Percentiles rank a stretch among this genome's conserved stretches.
phyloP scores from a whole-genome alignment of 345 rosid genomes.

The Salix viminalis region DNA sequence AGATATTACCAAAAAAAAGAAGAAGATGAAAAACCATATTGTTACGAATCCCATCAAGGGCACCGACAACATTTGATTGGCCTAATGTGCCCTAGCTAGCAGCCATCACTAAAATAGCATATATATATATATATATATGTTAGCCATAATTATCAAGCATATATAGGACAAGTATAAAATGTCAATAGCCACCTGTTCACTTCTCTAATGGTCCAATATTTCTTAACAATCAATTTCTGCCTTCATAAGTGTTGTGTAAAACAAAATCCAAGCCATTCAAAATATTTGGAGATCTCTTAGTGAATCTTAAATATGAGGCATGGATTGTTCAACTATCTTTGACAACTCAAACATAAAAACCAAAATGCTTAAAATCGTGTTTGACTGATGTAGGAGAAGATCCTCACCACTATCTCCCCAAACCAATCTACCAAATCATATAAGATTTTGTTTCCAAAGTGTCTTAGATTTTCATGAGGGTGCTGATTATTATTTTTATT shows the following conservation, averaged over 20 bases:
- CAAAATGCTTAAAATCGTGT: neutral
- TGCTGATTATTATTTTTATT: too few relatives aligned
- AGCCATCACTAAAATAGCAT: too few relatives aligned
- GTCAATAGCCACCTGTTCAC: neutral
- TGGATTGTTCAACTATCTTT: neutral
- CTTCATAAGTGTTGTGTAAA: neutral
- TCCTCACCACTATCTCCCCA: neutral
- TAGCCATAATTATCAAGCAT: neutral
- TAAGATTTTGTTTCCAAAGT: neutral
- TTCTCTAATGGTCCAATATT: neutral
- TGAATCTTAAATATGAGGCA: neutral
- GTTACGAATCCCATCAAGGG: neutral
- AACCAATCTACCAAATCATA: neutral
- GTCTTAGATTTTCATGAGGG: neutral
- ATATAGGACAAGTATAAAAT: neutral
- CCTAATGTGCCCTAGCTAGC: neutral
- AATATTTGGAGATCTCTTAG: neutral
- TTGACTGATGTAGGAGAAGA: neutral
- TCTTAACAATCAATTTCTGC: neutral
- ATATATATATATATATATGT: too few relatives aligned
- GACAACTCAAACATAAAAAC: neutral
- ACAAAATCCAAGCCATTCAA: neutral
- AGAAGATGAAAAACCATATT: neutral
- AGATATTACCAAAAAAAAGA: too few relatives aligned
- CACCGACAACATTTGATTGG: neutral